Evolutionary conservation across 169 alveolate genomes (phyloP).

Genomic region (Theileria parva): DNA sequence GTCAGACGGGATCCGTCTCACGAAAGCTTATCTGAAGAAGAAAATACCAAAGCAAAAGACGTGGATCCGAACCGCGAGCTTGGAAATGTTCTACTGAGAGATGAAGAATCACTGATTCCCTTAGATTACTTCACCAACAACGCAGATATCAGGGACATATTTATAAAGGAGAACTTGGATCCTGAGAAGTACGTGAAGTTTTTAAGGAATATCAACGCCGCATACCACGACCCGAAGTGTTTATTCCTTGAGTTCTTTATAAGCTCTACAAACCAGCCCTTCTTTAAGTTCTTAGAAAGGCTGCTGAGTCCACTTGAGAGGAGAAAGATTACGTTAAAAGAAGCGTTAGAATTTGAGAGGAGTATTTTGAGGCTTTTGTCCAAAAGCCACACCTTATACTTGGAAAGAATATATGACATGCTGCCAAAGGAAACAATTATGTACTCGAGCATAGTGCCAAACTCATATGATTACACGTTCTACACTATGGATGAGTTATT

Average conservation of each 20-base stretch:
- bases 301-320: constrained; percentile 28
- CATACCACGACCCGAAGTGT: constrained; percentile 28
- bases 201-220: constrained; percentile 25
- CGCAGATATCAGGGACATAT: constrained; percentile 35
- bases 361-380: constrained; percentile 38
- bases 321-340: constrained; percentile 48
- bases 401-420: constrained; percentile 46
- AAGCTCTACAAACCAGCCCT: constrained; percentile 30
- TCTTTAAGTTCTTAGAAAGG: constrained; percentile 29
- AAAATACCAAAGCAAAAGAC: background rate
- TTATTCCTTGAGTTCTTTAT: constrained; percentile 29
- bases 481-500: constrained; percentile 39
- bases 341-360: constrained; percentile 46
- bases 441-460: constrained; percentile 58
- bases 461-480: constrained; percentile 26
- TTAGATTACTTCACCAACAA: constrained; percentile 38
- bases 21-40: background rate
- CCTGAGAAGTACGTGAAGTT: constrained; percentile 5
- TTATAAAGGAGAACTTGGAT: constrained; percentile 27
- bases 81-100: constrained; percentile 16
- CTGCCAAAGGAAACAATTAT: constrained; percentile 34
- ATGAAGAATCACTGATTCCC: constrained; percentile 3
- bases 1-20: background rate
- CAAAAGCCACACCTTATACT: constrained; percentile 35
- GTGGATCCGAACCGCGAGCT: background rate